A percentile compares a stretch with the other conserved stretches of the same genome.
Conservation (phyloP, 148 eudicot species). For the Persicaria maculosa region DNA sequence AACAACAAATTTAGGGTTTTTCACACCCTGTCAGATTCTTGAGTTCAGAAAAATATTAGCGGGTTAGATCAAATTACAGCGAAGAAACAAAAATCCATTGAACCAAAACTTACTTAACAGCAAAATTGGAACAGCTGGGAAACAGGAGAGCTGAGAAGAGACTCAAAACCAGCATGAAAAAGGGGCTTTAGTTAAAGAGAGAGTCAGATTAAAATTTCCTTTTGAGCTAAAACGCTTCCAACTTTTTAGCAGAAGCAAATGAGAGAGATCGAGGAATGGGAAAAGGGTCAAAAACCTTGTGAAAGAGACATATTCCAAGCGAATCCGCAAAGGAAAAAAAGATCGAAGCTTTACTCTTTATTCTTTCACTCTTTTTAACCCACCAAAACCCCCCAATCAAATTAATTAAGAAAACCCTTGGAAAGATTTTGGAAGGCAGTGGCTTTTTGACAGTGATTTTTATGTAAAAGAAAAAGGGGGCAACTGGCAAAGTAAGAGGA, state of each 20-base stretch:
- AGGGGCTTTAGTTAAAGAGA: constrained; percentile 6
- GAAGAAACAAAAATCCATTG: background rate
- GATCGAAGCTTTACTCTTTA: constrained; percentile 13
- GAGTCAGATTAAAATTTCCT: constrained; percentile 24
- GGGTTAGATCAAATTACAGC: background rate
- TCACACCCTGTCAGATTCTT: background rate
- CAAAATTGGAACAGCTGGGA: background rate
- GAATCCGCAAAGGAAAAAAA: constrained; percentile 15
- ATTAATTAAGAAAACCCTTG: background rate
- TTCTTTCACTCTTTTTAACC: background rate
- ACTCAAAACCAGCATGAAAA: constrained; percentile 4
- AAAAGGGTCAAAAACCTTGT: constrained; percentile 27
- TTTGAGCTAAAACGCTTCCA: constrained; percentile 18
- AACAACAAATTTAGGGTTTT: background rate
- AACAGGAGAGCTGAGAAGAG: constrained; percentile 2
- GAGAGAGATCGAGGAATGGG: constrained; percentile 3
- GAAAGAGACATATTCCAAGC: constrained; percentile 29
- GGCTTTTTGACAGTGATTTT: background rate
- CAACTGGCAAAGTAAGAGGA: background rate
- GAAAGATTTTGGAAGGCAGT: background rate
- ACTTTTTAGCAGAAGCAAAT: constrained; percentile 9
- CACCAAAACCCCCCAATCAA: background rate
- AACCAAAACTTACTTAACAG: background rate
- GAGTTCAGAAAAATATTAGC: background rate
- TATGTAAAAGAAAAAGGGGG: background rate